Evolutionary conservation across 2,329 filamentous ascomycete genomes (phyloP), one percentile per base, ranked within the genome.

Genomic region (Colletotrichum chrysophilum): DNA sequence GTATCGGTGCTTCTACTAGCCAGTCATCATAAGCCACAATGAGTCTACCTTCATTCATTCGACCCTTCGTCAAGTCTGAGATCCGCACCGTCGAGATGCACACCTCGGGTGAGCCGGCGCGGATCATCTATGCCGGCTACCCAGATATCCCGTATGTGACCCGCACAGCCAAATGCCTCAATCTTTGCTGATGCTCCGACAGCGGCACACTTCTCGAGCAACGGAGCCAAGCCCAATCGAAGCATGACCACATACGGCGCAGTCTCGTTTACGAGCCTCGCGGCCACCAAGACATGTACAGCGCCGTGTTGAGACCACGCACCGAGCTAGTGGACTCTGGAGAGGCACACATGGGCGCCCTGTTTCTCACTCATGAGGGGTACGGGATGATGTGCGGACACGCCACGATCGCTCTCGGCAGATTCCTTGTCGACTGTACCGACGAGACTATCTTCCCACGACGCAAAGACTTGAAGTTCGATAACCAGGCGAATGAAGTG

Each of bases 81-180:
- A 75, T 76, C 56, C 52, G 66, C 26, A 70, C 71, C 16, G 62
- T 86, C 21, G 85, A 85, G 61, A 86, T 87, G 86, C 88, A 89
- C 80, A 89, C 88, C 4, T 85, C 85, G 21, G 88, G 88, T 18
- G 87, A 89, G 74, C 86, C 88, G 26, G 87, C 87, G 9, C 83
- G 88, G 26, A 89, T 89, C 68, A 77, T 89, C 14, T 83, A 84
- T 66, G 74, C 80, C 10, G 86, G 86, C 2, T 87, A 84, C 71
- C 87, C 86, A 8, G 65, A 78, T 1, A 76, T 87, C 5, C 70
- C 77, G 5, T 75, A 9, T 24, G 70, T 60, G 13, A 28, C 13
- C 4, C n/a, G 16, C 3, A n/a, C 12, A 6, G 7, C 21, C 7
- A 7, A n/a, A 16, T 10, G 8, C 34, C 32, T 2, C 1, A 28